Percentiles rank a stretch among this genome's conserved stretches.
Evolutionary conservation across 116 monocot genomes (phyloP).

Genomic region (Papilionanthe hybrid): DNA sequence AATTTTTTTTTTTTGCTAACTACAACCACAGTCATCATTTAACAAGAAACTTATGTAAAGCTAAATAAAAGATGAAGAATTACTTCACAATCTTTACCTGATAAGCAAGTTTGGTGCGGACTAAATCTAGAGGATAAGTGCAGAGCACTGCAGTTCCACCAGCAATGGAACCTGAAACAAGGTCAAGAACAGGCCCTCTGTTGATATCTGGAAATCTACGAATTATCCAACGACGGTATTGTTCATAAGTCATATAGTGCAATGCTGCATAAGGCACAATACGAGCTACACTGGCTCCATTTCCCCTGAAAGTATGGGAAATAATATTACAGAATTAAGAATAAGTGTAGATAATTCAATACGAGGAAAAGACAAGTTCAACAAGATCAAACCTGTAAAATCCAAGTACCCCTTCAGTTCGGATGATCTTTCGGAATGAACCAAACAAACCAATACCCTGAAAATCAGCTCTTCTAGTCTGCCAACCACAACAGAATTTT

Average conservation of each 20-base stretch:
- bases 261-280: slow-evolving; percentile 98
- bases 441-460: slow-evolving; percentile 63
- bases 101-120: slow-evolving; percentile 91
- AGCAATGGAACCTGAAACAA: slow-evolving; percentile 72
- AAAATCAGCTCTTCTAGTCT: slow-evolving; percentile 94
- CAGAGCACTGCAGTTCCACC: slow-evolving; percentile 88
- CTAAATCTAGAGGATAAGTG: slow-evolving; percentile 94
- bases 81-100: slow-evolving; percentile 53
- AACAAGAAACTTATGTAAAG: background rate
- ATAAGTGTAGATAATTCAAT: background rate
- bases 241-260: slow-evolving; percentile 97
- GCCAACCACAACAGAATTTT: slow-evolving; percentile 10
- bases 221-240: slow-evolving; percentile 80
- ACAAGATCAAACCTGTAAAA: slow-evolving; percentile 61
- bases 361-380: background rate
- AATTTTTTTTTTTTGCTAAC: background rate
- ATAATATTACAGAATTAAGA: background rate
- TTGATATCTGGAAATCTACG: slow-evolving; percentile 47
- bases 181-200: slow-evolving; percentile 79
- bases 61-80: background rate
- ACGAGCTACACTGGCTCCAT: slow-evolving; percentile 90
- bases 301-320: slow-evolving; percentile 50
- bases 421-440: slow-evolving; percentile 68
- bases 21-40: background rate
- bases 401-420: slow-evolving; percentile 73